A percentile compares a stretch with the other conserved stretches of the same genome.
Conservation (phyloP, 208 protist genomes). For the Borovskyia barvae region DNA sequence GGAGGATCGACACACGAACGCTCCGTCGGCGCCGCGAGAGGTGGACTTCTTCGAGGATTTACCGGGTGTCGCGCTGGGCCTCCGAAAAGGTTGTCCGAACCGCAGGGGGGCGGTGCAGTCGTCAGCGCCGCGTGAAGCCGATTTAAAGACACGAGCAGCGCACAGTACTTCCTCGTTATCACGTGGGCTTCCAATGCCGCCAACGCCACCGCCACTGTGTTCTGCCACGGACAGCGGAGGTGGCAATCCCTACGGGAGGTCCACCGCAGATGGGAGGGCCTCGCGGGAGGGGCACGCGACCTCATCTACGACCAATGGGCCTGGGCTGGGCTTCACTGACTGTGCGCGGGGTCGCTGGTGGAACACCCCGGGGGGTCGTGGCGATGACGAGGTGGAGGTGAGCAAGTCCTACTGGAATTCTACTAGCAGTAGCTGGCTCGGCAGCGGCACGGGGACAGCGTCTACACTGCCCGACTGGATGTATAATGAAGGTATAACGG, state of each 20-base stretch:
- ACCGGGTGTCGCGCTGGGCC: too few species aligned
- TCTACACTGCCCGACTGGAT: conserved; percentile 16
- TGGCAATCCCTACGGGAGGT: too few species aligned
- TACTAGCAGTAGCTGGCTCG: conserved; percentile 65
- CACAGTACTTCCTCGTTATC: too few species aligned
- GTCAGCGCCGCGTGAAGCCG: too few species aligned
- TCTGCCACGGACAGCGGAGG: too few species aligned
- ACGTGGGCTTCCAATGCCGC: too few species aligned
- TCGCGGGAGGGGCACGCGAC: too few species aligned
- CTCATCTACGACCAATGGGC: background rate
- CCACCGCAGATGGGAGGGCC: too few species aligned
- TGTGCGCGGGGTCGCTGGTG: conserved; percentile 52
- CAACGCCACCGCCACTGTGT: too few species aligned
- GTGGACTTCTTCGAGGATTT: conserved; percentile 23
- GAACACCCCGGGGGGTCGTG: conserved; percentile 42
- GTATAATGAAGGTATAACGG: conserved; percentile 14
- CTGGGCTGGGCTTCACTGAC: conserved; percentile 17
- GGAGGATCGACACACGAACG: conserved; percentile 9
- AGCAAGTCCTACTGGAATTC: conserved; percentile 68
- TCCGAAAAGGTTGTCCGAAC: too few species aligned
- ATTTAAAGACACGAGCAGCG: too few species aligned
- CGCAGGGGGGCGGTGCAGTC: too few species aligned
- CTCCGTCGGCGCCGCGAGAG: conserved; percentile 12
- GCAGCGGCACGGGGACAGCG: conserved; percentile 23
- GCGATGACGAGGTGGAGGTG: conserved; percentile 76